phyloP scores from a whole-genome alignment of 2,329 filamentous ascomycete species.

The Raffaelea arxii region DNA sequence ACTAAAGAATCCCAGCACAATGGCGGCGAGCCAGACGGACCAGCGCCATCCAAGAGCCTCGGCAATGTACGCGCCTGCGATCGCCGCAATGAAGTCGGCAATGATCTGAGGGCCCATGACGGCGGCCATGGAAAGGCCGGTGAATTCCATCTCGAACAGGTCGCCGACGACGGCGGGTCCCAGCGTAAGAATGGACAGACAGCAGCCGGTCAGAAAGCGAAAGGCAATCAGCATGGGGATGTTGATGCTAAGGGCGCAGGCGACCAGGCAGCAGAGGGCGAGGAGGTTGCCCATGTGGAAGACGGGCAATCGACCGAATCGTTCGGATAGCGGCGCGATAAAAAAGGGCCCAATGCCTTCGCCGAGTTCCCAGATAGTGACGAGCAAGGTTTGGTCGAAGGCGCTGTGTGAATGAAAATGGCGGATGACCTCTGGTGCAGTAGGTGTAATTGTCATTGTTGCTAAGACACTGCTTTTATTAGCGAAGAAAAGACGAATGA shows the following conservation, averaged over 20 bases:
- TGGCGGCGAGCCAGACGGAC: not conserved
- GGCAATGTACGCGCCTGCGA: not conserved
- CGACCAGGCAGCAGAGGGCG: not conserved
- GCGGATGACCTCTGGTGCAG: not conserved
- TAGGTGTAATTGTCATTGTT: constrained; percentile 1
- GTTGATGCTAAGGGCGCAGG: not conserved
- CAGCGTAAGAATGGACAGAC: constrained; percentile 1
- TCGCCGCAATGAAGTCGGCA: not conserved
- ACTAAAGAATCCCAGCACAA: not conserved
- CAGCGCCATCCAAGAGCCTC: constrained; percentile 1
- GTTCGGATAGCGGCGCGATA: not conserved
- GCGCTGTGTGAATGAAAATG: constrained; percentile 1
- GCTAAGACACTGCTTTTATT: not conserved
- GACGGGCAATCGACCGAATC: not conserved
- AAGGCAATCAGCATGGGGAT: constrained; percentile 1
- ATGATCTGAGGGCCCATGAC: constrained; percentile 1
- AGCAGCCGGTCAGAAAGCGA: constrained; percentile 1
- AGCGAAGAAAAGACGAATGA: not conserved
- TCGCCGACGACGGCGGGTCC: constrained; percentile 1
- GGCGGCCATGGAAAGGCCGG: not conserved
- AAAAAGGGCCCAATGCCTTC: constrained; percentile 1
- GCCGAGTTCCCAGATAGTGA: constrained; percentile 8
- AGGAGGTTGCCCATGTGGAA: constrained; percentile 1
- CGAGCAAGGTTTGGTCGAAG: constrained; percentile 2
- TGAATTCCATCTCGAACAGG: not conserved